A percentile compares a stretch with the other conserved stretches of the same genome.
phyloP scores from a whole-genome alignment of 768 basidiomycete genomes.

The Asterophora parasitica region DNA sequence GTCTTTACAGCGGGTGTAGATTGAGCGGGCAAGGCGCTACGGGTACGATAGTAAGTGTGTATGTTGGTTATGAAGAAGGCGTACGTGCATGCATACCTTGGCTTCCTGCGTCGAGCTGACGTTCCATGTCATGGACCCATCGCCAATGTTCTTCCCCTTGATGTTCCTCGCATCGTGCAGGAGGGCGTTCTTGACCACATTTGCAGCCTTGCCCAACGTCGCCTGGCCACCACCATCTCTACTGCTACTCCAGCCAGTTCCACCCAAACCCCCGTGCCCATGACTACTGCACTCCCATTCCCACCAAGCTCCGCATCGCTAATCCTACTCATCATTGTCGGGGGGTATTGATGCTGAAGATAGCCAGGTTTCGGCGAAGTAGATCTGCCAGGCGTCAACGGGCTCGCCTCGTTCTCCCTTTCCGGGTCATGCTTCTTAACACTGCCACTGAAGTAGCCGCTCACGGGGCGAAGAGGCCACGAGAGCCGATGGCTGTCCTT shows the following conservation, averaged over 20 bases:
- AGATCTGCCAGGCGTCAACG: slow-evolving; percentile 5
- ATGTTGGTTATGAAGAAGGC: too few species aligned
- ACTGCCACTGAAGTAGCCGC: neutral
- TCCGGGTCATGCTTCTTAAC: neutral
- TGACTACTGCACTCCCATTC: too few species aligned
- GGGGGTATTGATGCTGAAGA: too few species aligned
- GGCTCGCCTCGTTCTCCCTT: slow-evolving; percentile 5
- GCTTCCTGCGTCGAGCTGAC: slow-evolving; percentile 60
- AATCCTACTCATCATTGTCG: too few species aligned
- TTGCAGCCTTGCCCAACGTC: slow-evolving; percentile 53
- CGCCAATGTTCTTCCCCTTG: slow-evolving; percentile 40
- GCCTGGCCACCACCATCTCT: slow-evolving; percentile 10
- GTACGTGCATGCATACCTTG: slow-evolving; percentile 57
- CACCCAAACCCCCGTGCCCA: too few species aligned
- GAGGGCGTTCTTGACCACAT: slow-evolving; percentile 61
- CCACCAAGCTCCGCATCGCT: too few species aligned
- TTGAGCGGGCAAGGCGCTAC: slow-evolving; percentile 64
- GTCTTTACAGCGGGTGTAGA: slow-evolving; percentile 59
- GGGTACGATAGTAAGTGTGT: too few species aligned
- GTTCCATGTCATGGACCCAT: slow-evolving; percentile 44
- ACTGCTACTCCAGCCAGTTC: slow-evolving; percentile 7
- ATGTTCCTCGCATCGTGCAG: slow-evolving; percentile 76
- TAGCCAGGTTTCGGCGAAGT: slow-evolving; percentile 12
- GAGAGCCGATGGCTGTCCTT: slow-evolving; percentile 15
- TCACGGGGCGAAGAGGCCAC: slow-evolving; percentile 7